phyloP scores from a whole-genome alignment of 352 stramenopile species.

The Globisporangium perplexum region DNA sequence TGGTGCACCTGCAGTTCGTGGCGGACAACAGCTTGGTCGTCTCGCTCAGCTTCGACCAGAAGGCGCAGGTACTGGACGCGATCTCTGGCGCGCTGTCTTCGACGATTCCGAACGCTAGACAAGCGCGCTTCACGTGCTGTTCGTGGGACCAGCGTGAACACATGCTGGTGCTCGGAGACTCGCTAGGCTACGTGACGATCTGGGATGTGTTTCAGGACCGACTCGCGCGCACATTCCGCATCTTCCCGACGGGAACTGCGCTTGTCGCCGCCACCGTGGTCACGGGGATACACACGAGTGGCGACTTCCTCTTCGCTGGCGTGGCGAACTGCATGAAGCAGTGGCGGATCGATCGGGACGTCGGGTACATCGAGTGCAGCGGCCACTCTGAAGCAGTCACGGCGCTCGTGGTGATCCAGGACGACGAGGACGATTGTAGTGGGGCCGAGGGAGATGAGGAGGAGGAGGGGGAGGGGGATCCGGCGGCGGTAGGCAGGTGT shows the following conservation, averaged over 20 bases:
- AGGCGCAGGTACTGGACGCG: slow-evolving; percentile 61
- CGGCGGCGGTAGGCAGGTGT: not conserved
- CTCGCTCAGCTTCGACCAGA: slow-evolving; percentile 70
- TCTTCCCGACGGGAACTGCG: slow-evolving; percentile 15
- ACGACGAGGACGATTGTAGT: slow-evolving; percentile 17
- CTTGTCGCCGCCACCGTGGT: slow-evolving; percentile 15
- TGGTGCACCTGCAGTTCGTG: slow-evolving; percentile 47
- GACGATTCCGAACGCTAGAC: slow-evolving; percentile 44
- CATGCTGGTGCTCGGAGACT: slow-evolving; percentile 49
- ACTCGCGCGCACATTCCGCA: slow-evolving; percentile 28
- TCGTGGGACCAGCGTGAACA: slow-evolving; percentile 49
- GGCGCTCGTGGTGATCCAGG: slow-evolving; percentile 29
- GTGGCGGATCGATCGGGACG: slow-evolving; percentile 54
- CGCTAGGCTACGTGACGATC: slow-evolving; percentile 40
- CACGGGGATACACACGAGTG: not conserved
- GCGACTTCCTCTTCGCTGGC: slow-evolving; percentile 43
- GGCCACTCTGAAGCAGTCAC: slow-evolving; percentile 51
- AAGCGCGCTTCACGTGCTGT: slow-evolving; percentile 49
- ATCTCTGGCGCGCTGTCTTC: slow-evolving; percentile 50
- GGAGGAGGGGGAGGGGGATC: too few species aligned
- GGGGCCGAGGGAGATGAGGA: not conserved
- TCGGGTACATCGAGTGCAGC: slow-evolving; percentile 47
- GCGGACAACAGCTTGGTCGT: slow-evolving; percentile 69
- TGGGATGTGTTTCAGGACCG: slow-evolving; percentile 73
- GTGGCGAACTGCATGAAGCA: slow-evolving; percentile 43